Evolutionary conservation across 129 eudicot genomes (phyloP), one percentile per base, ranked within the genome.

Genomic region (Apium graveolens): DNA sequence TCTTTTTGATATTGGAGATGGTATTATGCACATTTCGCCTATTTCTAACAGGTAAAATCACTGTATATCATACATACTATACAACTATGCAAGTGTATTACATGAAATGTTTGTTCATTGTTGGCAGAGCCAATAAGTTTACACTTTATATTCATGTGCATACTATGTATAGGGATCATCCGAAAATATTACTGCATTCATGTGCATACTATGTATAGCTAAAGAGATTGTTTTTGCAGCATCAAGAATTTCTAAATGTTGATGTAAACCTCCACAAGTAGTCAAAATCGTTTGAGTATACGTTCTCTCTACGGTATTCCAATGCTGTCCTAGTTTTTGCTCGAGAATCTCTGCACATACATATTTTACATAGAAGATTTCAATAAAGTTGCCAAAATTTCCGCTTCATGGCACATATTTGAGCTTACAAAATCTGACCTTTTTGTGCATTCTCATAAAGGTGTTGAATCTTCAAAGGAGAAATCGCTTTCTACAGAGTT

Each of bases 401-500:
- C 29, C 29, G 12, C 1, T 24, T 55, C 29, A n/a, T 57, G 14
- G 32, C 66, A n/a, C 32, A 10, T n/a, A 10, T 9, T 10, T 65
- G 21, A 65, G 71, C 18, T 32, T 11, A 65, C 71, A 31, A 51
- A 37, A 60, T 70, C 85, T 83, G 84, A 92, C 96, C 86, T 88
- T 60, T 79, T 81, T n/a, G 55, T 18, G 43, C 4, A 46, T 20
- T 76, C 78, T 21, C 83, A 39, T 51, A 4, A 27, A 14, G 72
- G 75, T 82, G 82, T 87, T 44, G 87, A 77, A 71, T 80, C 88
- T 31, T 66, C 3, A 12, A 27, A 8, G 72, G 31, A 32, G 72
- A 5, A 27, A 82, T 79, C 86, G 77, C 80, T 71, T 41, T 85
- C 89, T 27, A 48, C 66, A 24, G 85, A 86, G 83, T 84, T 87